phyloP scores from a whole-genome alignment of 2,329 filamentous ascomycete genomes.

The Pseudogymnoascus sp. region DNA sequence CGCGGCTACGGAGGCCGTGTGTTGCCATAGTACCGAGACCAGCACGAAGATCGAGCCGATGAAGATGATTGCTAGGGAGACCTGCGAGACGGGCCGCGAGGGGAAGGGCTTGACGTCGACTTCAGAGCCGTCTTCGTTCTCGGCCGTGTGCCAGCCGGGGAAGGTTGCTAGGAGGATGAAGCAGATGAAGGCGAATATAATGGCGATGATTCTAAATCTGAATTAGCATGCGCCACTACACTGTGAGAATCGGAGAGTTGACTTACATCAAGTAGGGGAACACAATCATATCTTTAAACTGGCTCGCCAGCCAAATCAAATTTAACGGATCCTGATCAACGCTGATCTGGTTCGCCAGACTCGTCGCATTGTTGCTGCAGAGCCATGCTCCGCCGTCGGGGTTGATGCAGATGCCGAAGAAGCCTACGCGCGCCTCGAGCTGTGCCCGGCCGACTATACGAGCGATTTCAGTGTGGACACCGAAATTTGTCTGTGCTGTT shows the following conservation, averaged over 20 bases:
- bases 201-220: constrained; percentile 76
- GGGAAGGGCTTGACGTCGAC: constrained; percentile 92
- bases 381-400: constrained; percentile 85
- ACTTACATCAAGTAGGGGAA: constrained; percentile 92
- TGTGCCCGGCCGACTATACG: constrained; percentile 83
- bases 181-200: constrained; percentile 94
- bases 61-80: constrained; percentile 88
- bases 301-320: constrained; percentile 90
- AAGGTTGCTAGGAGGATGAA: constrained; percentile 94
- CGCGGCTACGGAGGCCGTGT: constrained; percentile 92
- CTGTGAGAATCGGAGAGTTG: not conserved
- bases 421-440: constrained; percentile 87
- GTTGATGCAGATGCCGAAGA: constrained; percentile 96
- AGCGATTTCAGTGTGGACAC: constrained; percentile 73
- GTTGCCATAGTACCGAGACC: constrained; percentile 80
- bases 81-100: constrained; percentile 82
- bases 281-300: constrained; percentile 97
- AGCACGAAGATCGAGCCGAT: constrained; percentile 63
- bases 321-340: constrained; percentile 95
- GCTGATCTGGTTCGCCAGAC: constrained; percentile 79
- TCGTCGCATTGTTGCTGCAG: constrained; percentile 95
- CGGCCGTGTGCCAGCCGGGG: constrained; percentile 93
- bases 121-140: constrained; percentile 71
- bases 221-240: not conserved
- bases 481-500: constrained; percentile 84